Evolutionary conservation across 2,329 filamentous ascomycete species (phyloP).

Genomic region (Nemania sp.): DNA sequence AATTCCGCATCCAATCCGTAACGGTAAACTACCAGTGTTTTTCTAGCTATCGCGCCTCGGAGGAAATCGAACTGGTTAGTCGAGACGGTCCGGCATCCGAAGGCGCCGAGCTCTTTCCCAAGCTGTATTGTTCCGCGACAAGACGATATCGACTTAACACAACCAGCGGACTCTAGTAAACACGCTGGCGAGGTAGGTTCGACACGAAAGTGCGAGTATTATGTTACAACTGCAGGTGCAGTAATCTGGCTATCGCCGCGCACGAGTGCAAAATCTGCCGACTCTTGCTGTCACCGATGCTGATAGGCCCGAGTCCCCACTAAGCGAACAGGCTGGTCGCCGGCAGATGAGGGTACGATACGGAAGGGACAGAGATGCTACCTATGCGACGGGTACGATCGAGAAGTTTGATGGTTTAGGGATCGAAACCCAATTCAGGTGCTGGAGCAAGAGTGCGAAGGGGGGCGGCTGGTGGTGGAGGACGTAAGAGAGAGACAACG

Average conservation of each 20-base stretch:
- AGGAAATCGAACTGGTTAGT: too few species aligned
- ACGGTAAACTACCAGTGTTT: too few species aligned
- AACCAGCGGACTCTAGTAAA: too few species aligned
- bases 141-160: too few species aligned
- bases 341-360: background rate
- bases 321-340: conserved; percentile 16
- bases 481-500: conserved; percentile 37
- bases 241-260: background rate
- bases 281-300: background rate
- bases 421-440: background rate
- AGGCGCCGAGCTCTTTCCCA: too few species aligned
- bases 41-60: too few species aligned
- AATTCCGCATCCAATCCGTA: too few species aligned
- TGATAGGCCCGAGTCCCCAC: conserved; percentile 8
- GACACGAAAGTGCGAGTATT: too few species aligned
- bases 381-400: background rate
- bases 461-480: conserved; percentile 37
- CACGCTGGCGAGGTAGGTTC: too few species aligned
- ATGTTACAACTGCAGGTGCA: background rate
- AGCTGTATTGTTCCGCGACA: too few species aligned
- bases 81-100: too few species aligned
- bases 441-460: background rate
- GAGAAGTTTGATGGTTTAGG: background rate
- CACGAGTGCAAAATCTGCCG: background rate
- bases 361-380: background rate